A percentile compares a stretch with the other conserved stretches of the same genome.
Evolutionary conservation across 345 rosid genomes (phyloP).

Genomic region (Citrus reticulata): DNA sequence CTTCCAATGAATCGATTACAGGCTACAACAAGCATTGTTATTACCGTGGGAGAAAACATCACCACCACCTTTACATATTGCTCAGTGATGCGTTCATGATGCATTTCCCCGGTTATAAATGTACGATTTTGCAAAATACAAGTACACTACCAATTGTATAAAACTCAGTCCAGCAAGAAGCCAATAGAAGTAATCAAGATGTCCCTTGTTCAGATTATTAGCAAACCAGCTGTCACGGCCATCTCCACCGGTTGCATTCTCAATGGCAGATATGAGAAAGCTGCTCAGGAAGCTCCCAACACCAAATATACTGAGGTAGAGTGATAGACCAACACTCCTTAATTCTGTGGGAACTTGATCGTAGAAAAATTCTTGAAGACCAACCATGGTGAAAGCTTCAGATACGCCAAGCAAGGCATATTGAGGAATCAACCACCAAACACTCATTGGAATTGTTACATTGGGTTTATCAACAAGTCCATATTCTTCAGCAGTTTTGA

Average conservation of each 20-base stretch:
- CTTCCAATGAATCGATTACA: not conserved
- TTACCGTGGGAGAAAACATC: not conserved
- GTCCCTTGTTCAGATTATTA: constrained; percentile 50
- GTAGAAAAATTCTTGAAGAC: constrained; percentile 69
- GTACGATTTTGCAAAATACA: constrained; percentile 47
- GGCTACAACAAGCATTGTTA: not conserved
- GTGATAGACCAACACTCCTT: constrained; percentile 58
- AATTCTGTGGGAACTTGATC: constrained; percentile 55
- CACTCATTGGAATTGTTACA: constrained; percentile 50
- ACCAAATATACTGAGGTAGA: constrained; percentile 58
- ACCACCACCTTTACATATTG: not conserved
- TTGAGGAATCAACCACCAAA: constrained; percentile 72
- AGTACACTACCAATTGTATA: constrained; percentile 32
- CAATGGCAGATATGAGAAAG: constrained; percentile 49
- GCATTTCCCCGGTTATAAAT: constrained; percentile 17
- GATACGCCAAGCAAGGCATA: constrained; percentile 47
- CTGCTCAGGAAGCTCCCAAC: constrained; percentile 59
- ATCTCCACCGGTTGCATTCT: constrained; percentile 35
- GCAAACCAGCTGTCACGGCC: constrained; percentile 52
- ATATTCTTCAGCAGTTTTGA: constrained; percentile 35
- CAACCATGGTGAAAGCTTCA: constrained; percentile 58
- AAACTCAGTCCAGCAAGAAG: constrained; percentile 44
- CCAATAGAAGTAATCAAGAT: constrained; percentile 62
- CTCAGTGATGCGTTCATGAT: not conserved
- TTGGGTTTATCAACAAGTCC: constrained; percentile 42